These are phyloP conservation scores for Xylariaceae sp. DNA, from an alignment of 2,329 filamentous ascomycete genomes.

Conservation along the genomic window DNA sequence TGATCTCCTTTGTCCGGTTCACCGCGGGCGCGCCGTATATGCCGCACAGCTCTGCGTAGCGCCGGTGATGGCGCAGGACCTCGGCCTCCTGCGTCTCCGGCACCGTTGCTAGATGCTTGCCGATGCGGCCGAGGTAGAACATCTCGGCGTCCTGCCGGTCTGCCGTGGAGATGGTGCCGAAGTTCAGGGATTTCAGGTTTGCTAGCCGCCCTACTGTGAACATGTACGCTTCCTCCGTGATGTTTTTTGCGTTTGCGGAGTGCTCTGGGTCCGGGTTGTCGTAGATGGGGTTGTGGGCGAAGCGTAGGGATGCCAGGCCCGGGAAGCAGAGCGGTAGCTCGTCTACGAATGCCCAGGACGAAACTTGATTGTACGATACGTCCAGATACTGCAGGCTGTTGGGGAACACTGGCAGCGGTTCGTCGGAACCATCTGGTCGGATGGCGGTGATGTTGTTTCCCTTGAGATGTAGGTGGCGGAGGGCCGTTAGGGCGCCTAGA, in stretches of 20 bases:
- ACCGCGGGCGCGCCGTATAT: conserved; percentile 70
- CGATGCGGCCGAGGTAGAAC: conserved; percentile 86
- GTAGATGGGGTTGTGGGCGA: conserved; percentile 84
- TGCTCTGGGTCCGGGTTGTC: conserved; percentile 43
- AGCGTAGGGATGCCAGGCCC: conserved; percentile 66
- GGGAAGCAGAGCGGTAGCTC: conserved; percentile 65
- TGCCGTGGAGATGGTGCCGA: conserved; percentile 62
- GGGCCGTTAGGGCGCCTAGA: conserved; percentile 47
- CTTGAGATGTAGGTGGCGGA: conserved; percentile 67
- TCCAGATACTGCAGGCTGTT: conserved; percentile 60
- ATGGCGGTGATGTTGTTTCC: conserved; percentile 63
- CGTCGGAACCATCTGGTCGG: conserved; percentile 24
- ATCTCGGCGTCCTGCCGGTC: conserved; percentile 86
- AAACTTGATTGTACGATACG: conserved; percentile 66
- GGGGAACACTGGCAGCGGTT: conserved; percentile 47
- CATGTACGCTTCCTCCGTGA: conserved; percentile 82
- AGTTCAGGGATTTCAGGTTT: conserved; percentile 66
- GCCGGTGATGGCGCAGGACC: conserved; percentile 62
- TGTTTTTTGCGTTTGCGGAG: conserved; percentile 26
- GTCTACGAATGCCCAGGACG: conserved; percentile 71
- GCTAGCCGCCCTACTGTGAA: conserved; percentile 73
- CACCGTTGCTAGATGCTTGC: conserved; percentile 63
- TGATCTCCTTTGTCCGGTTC: conserved; percentile 52
- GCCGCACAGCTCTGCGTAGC: conserved; percentile 70
- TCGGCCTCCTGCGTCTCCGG: conserved; percentile 48